Percentiles rank a stretch among this genome's conserved stretches.
phyloP scores from a whole-genome alignment of 2,329 filamentous ascomycete genomes.

The Fusarium sp. region DNA sequence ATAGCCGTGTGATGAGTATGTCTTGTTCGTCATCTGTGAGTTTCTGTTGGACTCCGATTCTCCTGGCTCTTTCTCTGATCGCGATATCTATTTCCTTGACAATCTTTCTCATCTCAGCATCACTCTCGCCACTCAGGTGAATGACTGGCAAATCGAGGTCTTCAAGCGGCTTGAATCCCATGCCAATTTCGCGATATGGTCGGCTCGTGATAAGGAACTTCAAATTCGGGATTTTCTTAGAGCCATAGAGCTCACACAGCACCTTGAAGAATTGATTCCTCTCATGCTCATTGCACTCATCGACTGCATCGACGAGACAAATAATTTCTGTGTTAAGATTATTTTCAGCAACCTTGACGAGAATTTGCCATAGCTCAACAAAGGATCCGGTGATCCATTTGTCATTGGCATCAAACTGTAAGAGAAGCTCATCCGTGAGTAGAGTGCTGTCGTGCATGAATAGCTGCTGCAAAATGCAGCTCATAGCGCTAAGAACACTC shows the following conservation, averaged over 20 bases:
- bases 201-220: neutral
- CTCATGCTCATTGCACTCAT: neutral
- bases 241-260: neutral
- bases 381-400: neutral
- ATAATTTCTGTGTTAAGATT: neutral
- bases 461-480: neutral
- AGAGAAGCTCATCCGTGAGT: neutral
- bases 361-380: neutral
- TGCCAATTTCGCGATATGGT: neutral
- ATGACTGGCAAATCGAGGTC: neutral
- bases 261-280: neutral
- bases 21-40: neutral
- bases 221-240: neutral
- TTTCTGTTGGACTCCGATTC: fast-evolving
- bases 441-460: neutral
- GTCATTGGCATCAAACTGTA: neutral
- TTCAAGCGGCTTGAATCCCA: neutral
- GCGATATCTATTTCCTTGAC: neutral
- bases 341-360: neutral
- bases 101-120: neutral
- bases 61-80: neutral
- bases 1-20: neutral
- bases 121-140: neutral
- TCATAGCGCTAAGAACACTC: neutral
- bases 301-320: neutral